Evolutionary conservation across 192 early-diverging fungal genomes (phyloP).

Genomic region (Linnemannia hyalina): DNA sequence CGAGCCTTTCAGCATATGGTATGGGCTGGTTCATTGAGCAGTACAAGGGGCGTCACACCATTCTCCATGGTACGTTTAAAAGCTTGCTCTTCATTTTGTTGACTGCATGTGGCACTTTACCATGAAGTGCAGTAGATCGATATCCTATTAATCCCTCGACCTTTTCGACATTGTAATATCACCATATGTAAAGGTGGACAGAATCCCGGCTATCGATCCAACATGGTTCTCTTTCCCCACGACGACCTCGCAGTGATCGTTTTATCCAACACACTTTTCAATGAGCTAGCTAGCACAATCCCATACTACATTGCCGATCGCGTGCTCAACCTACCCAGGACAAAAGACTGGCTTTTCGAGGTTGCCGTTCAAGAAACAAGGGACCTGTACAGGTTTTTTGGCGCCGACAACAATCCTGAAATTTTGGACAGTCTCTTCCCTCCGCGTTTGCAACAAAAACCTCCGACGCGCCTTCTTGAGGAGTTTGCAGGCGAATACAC

Average conservation of each 20-base stretch:
- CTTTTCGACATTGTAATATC: constrained; percentile 21
- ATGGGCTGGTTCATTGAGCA: constrained; percentile 26
- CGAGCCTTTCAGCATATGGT: constrained; percentile 22
- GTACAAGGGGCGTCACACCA: constrained; percentile 24
- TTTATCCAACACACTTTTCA: constrained; percentile 15
- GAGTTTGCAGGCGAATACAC: constrained; percentile 26
- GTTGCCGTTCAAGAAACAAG: constrained; percentile 11
- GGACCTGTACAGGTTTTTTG: constrained; percentile 23
- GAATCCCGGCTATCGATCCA: constrained; percentile 22
- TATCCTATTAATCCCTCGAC: constrained; percentile 11
- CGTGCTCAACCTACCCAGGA: constrained; percentile 19
- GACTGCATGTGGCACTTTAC: constrained; percentile 11
- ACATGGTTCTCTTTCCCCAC: constrained; percentile 19
- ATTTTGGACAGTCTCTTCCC: constrained; percentile 14
- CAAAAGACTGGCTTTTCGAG: constrained; percentile 28
- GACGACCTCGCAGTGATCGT: constrained; percentile 26
- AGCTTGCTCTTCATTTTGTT: constrained; percentile 16
- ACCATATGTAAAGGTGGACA: not conserved
- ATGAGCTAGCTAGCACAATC: constrained; percentile 1
- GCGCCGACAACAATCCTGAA: constrained; percentile 21
- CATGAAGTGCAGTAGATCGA: constrained; percentile 11
- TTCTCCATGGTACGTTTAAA: constrained; percentile 14
- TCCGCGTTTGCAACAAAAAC: constrained; percentile 13
- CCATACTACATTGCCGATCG: constrained; percentile 22
- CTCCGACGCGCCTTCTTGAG: constrained; percentile 16